Evolutionary conservation across 2,329 filamentous ascomycete genomes (phyloP).

Genomic region (Elsinoe necatrix): DNA sequence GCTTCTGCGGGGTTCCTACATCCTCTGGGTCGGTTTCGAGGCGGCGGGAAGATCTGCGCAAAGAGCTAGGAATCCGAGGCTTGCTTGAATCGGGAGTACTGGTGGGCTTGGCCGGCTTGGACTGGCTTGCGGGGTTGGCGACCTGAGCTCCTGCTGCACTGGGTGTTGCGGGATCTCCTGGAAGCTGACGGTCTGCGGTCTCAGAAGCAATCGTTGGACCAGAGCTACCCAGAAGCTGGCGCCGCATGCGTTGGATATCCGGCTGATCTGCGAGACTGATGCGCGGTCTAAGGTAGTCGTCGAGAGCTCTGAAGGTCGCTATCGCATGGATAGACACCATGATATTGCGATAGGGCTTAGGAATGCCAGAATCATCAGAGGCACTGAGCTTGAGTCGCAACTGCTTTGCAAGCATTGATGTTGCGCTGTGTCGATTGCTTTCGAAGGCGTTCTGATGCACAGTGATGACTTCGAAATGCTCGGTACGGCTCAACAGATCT

Average conservation of each 20-base stretch:
- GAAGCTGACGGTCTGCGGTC: conserved; percentile 43
- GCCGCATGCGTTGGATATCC: conserved; percentile 37
- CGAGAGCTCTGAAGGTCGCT: conserved; percentile 91
- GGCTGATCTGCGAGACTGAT: conserved; percentile 74
- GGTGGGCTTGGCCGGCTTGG: conserved; percentile 5
- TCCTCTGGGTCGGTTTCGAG: conserved; percentile 20
- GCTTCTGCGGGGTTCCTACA: conserved; percentile 37
- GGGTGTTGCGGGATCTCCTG: conserved; percentile 20
- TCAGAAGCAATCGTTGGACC: conserved; percentile 47
- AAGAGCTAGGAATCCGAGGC: conserved; percentile 17
- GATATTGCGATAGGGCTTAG: conserved; percentile 77
- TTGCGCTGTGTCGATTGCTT: conserved; percentile 78
- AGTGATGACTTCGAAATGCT: conserved; percentile 96
- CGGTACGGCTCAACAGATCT: conserved; percentile 88
- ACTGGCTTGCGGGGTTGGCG: neutral
- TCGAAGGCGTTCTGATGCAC: conserved; percentile 90
- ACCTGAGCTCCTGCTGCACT: neutral
- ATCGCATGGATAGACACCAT: conserved; percentile 99
- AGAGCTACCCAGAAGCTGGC: neutral
- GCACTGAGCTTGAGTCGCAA: conserved; percentile 81
- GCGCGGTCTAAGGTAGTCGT: conserved; percentile 87
- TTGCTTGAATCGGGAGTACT: conserved; percentile 15
- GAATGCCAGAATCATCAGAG: conserved; percentile 84
- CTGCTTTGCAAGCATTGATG: conserved; percentile 95
- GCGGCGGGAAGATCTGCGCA: conserved; percentile 28